These are phyloP conservation scores for Thalassiosira oceanica DNA, from an alignment of 352 stramenopile species.

Conservation along the genomic window DNA sequence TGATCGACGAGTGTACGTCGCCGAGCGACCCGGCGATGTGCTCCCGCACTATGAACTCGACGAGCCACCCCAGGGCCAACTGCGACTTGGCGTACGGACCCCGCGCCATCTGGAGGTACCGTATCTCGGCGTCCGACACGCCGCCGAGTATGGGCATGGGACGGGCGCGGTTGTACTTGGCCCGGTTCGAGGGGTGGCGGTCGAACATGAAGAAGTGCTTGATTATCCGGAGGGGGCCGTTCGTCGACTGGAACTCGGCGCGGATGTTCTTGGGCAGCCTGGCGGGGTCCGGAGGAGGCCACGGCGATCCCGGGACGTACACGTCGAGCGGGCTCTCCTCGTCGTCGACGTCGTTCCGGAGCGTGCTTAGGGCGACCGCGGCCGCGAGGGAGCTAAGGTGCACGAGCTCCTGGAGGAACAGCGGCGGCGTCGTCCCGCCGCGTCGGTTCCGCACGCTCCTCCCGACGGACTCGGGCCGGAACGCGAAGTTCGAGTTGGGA, in stretches of 20 bases:
- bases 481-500: slow-evolving; percentile 32
- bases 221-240: slow-evolving; percentile 5
- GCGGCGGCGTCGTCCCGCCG: slow-evolving; percentile 31
- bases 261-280: slow-evolving; percentile 19
- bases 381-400: slow-evolving; percentile 40
- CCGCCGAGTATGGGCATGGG: slow-evolving; percentile 45
- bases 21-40: slow-evolving; percentile 22
- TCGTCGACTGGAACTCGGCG: slow-evolving; percentile 15
- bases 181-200: slow-evolving; percentile 9
- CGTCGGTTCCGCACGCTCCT: too few relatives aligned
- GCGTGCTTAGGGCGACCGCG: slow-evolving; percentile 45
- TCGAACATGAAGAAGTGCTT: slow-evolving; percentile 25
- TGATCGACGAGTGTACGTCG: slow-evolving; percentile 20
- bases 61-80: slow-evolving; percentile 30
- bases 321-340: slow-evolving; percentile 35
- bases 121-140: slow-evolving; percentile 42
- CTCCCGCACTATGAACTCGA: slow-evolving; percentile 33
- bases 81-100: slow-evolving; percentile 43
- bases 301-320: slow-evolving; percentile 24
- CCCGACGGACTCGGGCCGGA: slow-evolving; percentile 8
- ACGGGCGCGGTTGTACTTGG: slow-evolving; percentile 31
- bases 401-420: slow-evolving; percentile 54
- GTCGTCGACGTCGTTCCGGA: slow-evolving; percentile 47
- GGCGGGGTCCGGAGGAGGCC: slow-evolving; percentile 33
- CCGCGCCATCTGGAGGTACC: slow-evolving; percentile 35